phyloP scores from a whole-genome alignment of 495 filamentous ascomycete genomes.

The Hypoxylon intermedium region DNA sequence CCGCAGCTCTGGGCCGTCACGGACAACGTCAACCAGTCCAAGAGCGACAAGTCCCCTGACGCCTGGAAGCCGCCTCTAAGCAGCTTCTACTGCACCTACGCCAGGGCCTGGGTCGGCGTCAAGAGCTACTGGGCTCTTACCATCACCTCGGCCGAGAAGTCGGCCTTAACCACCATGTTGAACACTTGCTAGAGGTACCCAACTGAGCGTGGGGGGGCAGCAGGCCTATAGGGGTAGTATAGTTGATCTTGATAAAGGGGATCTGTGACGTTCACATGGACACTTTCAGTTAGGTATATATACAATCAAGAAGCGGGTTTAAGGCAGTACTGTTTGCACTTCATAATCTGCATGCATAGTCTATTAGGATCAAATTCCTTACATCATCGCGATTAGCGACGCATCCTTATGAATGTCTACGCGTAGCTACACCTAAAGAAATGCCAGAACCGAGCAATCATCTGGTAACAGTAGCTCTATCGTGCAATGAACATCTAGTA shows the following conservation, averaged over 20 bases:
- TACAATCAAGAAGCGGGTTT: too few relatives aligned
- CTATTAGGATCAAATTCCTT: slow-evolving; percentile 1
- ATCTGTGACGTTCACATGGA: too few relatives aligned
- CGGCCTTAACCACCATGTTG: slow-evolving; percentile 68
- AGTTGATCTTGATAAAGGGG: too few relatives aligned
- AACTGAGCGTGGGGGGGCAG: too few relatives aligned
- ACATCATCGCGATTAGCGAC: slow-evolving; percentile 14
- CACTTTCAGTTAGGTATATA: too few relatives aligned
- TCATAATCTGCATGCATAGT: too few relatives aligned
- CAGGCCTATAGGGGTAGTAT: too few relatives aligned
- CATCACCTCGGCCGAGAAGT: slow-evolving; percentile 67
- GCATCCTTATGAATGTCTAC: slow-evolving; percentile 9
- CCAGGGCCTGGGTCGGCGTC: slow-evolving; percentile 72
- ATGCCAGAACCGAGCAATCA: neutral
- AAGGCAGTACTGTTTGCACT: neutral
- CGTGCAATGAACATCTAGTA: neutral
- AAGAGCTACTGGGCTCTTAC: slow-evolving; percentile 68
- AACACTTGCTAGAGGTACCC: slow-evolving; percentile 59
- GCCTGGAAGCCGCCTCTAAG: slow-evolving; percentile 72
- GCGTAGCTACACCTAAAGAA: slow-evolving; percentile 7
- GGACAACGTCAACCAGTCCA: slow-evolving; percentile 72
- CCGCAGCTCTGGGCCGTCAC: slow-evolving; percentile 79
- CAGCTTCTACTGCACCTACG: slow-evolving; percentile 78
- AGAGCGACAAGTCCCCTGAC: slow-evolving; percentile 74
- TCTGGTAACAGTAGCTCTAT: slow-evolving; percentile 18